These are phyloP conservation scores for Mercurialis annua DNA, from an alignment of 345 rosid species.

Conservation along the genomic window DNA sequence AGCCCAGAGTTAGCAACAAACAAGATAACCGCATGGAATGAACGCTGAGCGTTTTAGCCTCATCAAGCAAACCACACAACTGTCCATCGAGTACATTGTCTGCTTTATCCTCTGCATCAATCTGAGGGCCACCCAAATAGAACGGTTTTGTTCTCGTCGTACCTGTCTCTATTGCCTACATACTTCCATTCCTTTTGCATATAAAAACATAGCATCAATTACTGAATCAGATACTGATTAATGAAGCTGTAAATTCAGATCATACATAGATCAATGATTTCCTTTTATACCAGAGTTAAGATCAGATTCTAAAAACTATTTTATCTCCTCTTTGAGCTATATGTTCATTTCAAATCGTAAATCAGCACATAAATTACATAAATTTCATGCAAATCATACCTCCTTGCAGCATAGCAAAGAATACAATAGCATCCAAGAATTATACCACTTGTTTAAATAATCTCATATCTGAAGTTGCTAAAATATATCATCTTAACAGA, in stretches of 20 bases:
- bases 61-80: conserved; percentile 74
- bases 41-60: conserved; percentile 70
- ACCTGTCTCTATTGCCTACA: conserved; percentile 48
- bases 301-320: not conserved
- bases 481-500: not conserved
- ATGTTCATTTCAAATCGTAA: not conserved
- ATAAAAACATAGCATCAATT: conserved; percentile 25
- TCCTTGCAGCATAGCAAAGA: conserved; percentile 66
- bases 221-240: not conserved
- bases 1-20: conserved; percentile 83
- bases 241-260: not conserved
- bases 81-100: conserved; percentile 73
- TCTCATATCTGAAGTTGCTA: not conserved
- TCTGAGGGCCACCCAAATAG: conserved; percentile 19
- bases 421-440: conserved; percentile 66
- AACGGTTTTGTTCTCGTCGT: conserved; percentile 30
- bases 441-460: no score
- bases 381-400: conserved; percentile 33
- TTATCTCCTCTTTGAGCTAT: not conserved
- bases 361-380: not conserved
- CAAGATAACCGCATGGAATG: conserved; percentile 84
- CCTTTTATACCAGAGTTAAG: not conserved
- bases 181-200: conserved; percentile 69
- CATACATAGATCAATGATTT: not conserved
- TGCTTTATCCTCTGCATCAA: conserved; percentile 37